phyloP scores from a whole-genome alignment of 148 eudicot species.

The Rhododendron ovatum region DNA sequence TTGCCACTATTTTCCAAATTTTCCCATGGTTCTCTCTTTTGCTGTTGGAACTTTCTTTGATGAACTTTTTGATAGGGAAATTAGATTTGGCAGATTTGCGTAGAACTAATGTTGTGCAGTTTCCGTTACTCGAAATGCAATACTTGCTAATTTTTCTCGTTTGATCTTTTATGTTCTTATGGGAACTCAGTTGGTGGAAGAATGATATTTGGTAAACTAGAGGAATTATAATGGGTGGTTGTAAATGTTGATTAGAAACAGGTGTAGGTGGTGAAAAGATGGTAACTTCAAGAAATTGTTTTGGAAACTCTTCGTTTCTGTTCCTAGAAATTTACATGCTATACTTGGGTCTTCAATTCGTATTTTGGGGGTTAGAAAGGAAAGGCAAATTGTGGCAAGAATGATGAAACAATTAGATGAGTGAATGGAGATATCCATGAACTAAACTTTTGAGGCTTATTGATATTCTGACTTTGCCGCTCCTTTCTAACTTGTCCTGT shows the following conservation, averaged over 20 bases:
- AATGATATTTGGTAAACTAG: not conserved
- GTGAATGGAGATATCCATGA: conserved; percentile 1
- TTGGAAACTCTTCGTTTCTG: not conserved
- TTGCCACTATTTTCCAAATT: not conserved
- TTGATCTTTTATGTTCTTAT: not conserved
- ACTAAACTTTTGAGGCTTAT: conserved; percentile 33
- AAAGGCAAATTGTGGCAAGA: not conserved
- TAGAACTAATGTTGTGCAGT: not conserved
- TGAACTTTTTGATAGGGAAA: not conserved
- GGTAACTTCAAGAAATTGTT: not conserved
- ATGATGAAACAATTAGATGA: conserved; percentile 2
- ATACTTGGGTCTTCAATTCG: not conserved
- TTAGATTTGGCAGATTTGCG: not conserved
- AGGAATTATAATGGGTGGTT: not conserved
- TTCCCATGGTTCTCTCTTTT: not conserved
- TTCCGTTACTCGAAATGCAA: not conserved
- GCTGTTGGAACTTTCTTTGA: not conserved
- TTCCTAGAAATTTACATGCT: not conserved
- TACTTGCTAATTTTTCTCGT: not conserved
- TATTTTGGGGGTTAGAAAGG: not conserved
- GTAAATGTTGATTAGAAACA: not conserved
- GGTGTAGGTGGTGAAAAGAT: not conserved
- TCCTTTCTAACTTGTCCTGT: not conserved
- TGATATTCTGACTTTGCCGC: conserved; percentile 48
- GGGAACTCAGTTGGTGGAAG: not conserved